phyloP scores from a whole-genome alignment of 1,139 yeast species.

The Arxiozyma slooffiae region DNA sequence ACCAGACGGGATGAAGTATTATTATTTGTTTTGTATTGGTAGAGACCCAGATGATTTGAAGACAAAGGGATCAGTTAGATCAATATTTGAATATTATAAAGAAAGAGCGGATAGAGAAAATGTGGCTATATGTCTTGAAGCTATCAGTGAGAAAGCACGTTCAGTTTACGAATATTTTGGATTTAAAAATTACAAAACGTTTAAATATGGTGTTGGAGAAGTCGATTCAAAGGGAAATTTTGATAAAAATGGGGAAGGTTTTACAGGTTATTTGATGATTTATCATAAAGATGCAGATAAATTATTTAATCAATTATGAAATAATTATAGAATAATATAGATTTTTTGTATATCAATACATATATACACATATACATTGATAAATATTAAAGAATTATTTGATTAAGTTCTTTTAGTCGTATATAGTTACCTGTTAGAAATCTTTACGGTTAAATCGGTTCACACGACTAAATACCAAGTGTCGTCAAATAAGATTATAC shows the following conservation, averaged over 20 bases:
- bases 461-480: too few species aligned
- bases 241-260: conserved; percentile 28
- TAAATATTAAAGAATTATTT: too few species aligned
- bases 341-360: background rate
- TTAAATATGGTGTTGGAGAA: conserved; percentile 28
- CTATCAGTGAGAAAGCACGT: conserved; percentile 30
- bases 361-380: background rate
- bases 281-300: conserved; percentile 12
- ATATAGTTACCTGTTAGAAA: too few species aligned
- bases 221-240: conserved; percentile 22
- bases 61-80: conserved; percentile 27
- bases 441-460: too few species aligned
- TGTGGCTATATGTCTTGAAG: conserved; percentile 30
- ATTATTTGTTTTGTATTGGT: conserved; percentile 28
- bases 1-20: conserved; percentile 23
- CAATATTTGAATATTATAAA: conserved; percentile 25
- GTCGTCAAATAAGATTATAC: background rate
- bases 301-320: background rate
- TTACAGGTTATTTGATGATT: conserved; percentile 26
- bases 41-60: conserved; percentile 22
- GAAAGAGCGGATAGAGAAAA: conserved; percentile 27
- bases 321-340: background rate
- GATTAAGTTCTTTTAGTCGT: too few species aligned
- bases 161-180: conserved; percentile 32
- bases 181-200: conserved; percentile 24